These are phyloP conservation scores for Aspergillus eucalypticola DNA, from an alignment of 2,329 filamentous ascomycete genomes.

Conservation along the genomic window DNA sequence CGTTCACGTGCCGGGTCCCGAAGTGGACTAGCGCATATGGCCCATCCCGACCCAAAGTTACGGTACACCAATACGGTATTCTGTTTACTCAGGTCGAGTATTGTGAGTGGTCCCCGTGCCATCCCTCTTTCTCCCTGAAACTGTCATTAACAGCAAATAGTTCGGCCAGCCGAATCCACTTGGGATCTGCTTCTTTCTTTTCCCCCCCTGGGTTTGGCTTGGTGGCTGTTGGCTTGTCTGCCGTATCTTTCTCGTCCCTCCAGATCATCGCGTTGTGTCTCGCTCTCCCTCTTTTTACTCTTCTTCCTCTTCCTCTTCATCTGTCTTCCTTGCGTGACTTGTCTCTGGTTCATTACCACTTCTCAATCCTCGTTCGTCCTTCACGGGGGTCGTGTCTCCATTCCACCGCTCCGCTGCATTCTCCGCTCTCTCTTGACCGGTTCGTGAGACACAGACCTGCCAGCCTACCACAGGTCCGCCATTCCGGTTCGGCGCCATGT, in stretches of 20 bases:
- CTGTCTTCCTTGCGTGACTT: slow-evolving; percentile 8
- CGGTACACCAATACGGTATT: slow-evolving; percentile 22
- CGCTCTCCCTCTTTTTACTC: slow-evolving; percentile 15
- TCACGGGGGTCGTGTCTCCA: slow-evolving; percentile 1
- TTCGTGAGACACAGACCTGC: slow-evolving; percentile 25
- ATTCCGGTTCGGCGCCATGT: slow-evolving; percentile 47
- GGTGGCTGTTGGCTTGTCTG: slow-evolving; percentile 4
- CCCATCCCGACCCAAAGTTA: slow-evolving; percentile 27
- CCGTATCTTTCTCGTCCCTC: slow-evolving; percentile 28
- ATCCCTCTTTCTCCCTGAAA: slow-evolving; percentile 4
- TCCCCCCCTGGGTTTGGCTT: background rate
- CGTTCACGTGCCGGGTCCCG: slow-evolving; percentile 11
- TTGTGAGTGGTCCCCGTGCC: slow-evolving; percentile 6
- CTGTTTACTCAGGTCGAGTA: slow-evolving; percentile 18
- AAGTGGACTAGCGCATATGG: slow-evolving; percentile 22
- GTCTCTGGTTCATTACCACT: slow-evolving; percentile 6
- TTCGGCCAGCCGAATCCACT: slow-evolving; percentile 20
- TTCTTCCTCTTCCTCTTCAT: slow-evolving; percentile 16
- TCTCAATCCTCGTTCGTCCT: slow-evolving; percentile 4
- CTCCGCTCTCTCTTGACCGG: slow-evolving; percentile 20
- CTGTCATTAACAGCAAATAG: slow-evolving; percentile 22
- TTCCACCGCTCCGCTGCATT: slow-evolving; percentile 9
- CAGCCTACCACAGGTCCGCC: slow-evolving; percentile 4
- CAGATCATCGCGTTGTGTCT: slow-evolving; percentile 11
- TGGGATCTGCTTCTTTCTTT: background rate